A percentile compares a stretch with the other conserved stretches of the same genome.
These are phyloP conservation scores for Ilyonectria robusta DNA, from an alignment of 2,329 filamentous ascomycete species.

Conservation along the genomic window DNA sequence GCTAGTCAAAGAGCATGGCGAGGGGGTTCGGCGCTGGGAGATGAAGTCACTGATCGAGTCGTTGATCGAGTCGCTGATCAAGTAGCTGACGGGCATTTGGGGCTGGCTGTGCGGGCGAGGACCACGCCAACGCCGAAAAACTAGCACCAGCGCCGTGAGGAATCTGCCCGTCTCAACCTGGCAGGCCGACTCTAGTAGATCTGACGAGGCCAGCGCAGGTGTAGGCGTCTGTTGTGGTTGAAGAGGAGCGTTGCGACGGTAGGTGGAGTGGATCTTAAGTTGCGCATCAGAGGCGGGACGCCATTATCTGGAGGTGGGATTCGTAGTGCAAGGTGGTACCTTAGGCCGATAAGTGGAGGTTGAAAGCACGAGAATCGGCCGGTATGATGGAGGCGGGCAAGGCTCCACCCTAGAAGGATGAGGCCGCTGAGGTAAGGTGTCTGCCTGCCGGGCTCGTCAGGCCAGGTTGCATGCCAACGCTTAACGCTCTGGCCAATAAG, in stretches of 20 bases:
- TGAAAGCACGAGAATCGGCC: slow-evolving; percentile 22
- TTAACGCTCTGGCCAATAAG: background rate
- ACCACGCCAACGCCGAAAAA: slow-evolving; percentile 44
- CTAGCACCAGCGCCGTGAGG: slow-evolving; percentile 25
- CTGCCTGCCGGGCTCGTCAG: slow-evolving; percentile 4
- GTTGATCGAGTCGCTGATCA: slow-evolving; percentile 44
- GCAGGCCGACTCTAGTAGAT: slow-evolving; percentile 9
- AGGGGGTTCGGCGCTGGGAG: slow-evolving; percentile 35
- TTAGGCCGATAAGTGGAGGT: slow-evolving; percentile 34
- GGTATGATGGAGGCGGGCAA: slow-evolving; percentile 16
- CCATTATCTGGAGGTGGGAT: slow-evolving; percentile 31
- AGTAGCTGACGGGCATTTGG: slow-evolving; percentile 57
- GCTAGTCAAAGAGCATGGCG: slow-evolving; percentile 58
- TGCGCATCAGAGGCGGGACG: slow-evolving; percentile 31
- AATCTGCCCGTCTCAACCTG: slow-evolving; percentile 22
- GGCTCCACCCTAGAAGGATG: slow-evolving; percentile 23
- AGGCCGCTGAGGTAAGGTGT: slow-evolving; percentile 27
- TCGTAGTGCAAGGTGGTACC: slow-evolving; percentile 31
- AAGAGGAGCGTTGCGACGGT: slow-evolving; percentile 27
- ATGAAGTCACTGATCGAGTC: slow-evolving; percentile 37
- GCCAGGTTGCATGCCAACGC: background rate
- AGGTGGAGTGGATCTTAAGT: slow-evolving; percentile 25
- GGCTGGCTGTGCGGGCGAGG: slow-evolving; percentile 47
- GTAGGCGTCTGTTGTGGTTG: slow-evolving; percentile 20
- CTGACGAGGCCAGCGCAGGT: slow-evolving; percentile 13